Conservation (phyloP, 2,329 filamentous ascomycete species). For the Ophiostoma montium region DNA sequence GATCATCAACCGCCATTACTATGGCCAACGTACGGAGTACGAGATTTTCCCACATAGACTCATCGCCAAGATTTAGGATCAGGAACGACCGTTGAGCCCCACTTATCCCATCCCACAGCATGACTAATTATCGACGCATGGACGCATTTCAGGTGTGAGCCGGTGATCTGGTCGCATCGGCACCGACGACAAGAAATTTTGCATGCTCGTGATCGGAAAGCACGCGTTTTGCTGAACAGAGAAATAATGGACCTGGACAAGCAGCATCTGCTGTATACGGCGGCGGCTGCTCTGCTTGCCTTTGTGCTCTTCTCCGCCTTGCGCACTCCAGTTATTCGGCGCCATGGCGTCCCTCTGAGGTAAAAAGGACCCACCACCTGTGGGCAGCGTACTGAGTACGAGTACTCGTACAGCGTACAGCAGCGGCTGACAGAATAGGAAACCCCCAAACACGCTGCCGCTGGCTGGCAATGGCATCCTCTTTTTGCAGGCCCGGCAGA, state of each 20-base stretch:
- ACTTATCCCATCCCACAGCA: too few species aligned
- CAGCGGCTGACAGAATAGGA: constrained; percentile 15
- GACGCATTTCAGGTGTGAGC: too few species aligned
- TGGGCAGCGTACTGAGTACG: too few species aligned
- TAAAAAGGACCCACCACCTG: neutral
- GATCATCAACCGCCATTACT: too few species aligned
- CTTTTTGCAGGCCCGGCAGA: constrained; percentile 45
- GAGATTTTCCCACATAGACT: too few species aligned
- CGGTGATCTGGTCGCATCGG: too few species aligned
- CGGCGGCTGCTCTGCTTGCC: constrained; percentile 6
- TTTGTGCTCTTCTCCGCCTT: constrained; percentile 6
- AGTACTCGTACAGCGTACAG: too few species aligned
- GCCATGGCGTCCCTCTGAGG: constrained; percentile 12
- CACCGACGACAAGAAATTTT: too few species aligned
- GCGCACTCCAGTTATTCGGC: constrained; percentile 11
- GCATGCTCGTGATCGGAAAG: neutral
- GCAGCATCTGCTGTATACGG: constrained; percentile 6
- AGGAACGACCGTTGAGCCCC: too few species aligned
- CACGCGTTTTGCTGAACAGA: neutral
- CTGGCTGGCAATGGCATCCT: constrained; percentile 46
- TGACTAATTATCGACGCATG: too few species aligned
- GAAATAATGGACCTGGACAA: neutral
- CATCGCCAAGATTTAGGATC: too few species aligned
- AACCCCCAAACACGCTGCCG: constrained; percentile 36
- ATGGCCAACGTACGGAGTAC: too few species aligned